These are phyloP conservation scores for Lepidium sativum DNA, from an alignment of 345 rosid species.

Conservation along the genomic window DNA sequence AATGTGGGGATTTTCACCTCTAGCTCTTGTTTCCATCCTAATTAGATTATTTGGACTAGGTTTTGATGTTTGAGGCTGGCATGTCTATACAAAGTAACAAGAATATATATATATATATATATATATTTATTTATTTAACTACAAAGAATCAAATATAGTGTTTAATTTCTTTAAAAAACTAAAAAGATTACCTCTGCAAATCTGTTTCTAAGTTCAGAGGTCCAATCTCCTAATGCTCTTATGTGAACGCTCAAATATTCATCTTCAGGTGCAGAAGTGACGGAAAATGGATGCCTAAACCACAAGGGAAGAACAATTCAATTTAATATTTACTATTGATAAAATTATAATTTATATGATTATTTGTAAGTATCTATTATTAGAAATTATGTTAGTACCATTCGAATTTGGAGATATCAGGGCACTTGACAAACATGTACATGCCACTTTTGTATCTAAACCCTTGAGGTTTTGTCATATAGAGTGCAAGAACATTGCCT, in stretches of 20 bases:
- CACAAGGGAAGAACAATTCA: background rate
- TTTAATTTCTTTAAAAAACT: background rate
- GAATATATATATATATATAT: background rate
- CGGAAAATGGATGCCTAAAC: slow-evolving; percentile 86
- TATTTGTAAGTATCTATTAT: background rate
- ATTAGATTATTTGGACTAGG: slow-evolving; percentile 35
- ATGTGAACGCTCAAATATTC: slow-evolving; percentile 84
- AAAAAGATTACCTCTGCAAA: slow-evolving; percentile 48
- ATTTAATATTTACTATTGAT: background rate
- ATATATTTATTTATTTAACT: too few species aligned
- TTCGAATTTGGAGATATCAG: slow-evolving; percentile 63
- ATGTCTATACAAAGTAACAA: slow-evolving; percentile 38
- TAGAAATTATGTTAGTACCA: slow-evolving; percentile 34
- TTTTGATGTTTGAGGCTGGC: slow-evolving; percentile 38
- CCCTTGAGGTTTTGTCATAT: slow-evolving; percentile 70
- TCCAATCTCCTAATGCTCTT: slow-evolving; percentile 89
- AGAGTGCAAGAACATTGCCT: slow-evolving; percentile 82
- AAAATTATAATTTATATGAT: background rate
- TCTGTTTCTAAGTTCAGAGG: slow-evolving; percentile 53
- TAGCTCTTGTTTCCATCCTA: slow-evolving; percentile 64
- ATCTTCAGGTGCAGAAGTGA: slow-evolving; percentile 89
- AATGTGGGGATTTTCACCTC: slow-evolving; percentile 21
- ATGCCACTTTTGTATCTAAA: slow-evolving; percentile 86
- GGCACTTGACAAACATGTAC: slow-evolving; percentile 89
- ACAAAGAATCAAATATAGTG: background rate